phyloP scores from a whole-genome alignment of 2,329 filamentous ascomycete genomes.

The Trichoderma sp. region DNA sequence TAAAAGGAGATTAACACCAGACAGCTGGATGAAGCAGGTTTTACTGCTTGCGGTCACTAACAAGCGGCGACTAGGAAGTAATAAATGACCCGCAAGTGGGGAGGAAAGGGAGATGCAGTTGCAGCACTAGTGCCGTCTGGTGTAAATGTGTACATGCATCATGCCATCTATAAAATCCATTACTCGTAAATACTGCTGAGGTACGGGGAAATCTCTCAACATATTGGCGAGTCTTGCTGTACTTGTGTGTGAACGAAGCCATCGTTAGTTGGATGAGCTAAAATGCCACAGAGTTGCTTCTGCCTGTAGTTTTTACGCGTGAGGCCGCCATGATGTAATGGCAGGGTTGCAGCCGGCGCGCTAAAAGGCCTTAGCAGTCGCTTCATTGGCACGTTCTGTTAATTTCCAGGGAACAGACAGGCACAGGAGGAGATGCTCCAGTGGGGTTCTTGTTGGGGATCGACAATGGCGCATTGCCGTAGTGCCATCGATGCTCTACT shows the following conservation, averaged over 20 bases:
- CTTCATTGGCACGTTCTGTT: background rate
- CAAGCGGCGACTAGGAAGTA: slow-evolving; percentile 3
- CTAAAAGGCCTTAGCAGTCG: background rate
- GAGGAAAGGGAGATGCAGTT: background rate
- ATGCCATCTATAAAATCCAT: background rate
- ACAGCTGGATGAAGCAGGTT: slow-evolving; percentile 4
- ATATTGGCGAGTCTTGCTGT: background rate
- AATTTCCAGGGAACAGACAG: background rate
- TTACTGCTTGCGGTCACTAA: slow-evolving; percentile 3
- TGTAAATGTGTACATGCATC: background rate
- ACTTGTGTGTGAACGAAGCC: background rate
- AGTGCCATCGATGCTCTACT: background rate
- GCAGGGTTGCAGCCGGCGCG: background rate
- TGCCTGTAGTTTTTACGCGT: background rate
- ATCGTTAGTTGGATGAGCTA: background rate
- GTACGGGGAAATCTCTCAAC: background rate
- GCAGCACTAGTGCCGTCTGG: background rate
- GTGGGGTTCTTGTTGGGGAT: background rate
- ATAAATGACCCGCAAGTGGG: slow-evolving; percentile 6
- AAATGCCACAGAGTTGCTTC: background rate
- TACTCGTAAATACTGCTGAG: no score
- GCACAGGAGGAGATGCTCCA: background rate
- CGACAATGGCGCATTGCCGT: background rate
- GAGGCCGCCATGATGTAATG: slow-evolving; percentile 15
- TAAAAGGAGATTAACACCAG: slow-evolving; percentile 5